phyloP scores from a whole-genome alignment of 164 flowering plant genomes.

The Vitis riparia region DNA sequence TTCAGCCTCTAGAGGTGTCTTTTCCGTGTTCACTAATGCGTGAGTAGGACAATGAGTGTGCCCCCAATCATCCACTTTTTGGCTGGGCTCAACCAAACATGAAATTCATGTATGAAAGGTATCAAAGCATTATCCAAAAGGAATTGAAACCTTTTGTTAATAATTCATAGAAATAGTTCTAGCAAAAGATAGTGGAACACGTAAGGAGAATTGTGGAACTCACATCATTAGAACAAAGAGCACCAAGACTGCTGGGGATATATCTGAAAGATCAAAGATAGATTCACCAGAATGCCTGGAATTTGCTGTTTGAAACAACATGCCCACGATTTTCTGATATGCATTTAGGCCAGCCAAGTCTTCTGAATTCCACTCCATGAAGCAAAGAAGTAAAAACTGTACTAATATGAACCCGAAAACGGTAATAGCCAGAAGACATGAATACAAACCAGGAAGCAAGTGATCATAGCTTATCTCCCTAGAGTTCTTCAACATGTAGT shows the following conservation, averaged over 20 bases:
- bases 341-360: conserved; percentile 43
- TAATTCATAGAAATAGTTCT: too few species aligned
- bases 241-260: conserved; percentile 58
- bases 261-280: conserved; percentile 47
- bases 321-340: conserved; percentile 51
- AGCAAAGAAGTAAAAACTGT: conserved; percentile 48
- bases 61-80: too few species aligned
- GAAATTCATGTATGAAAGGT: too few species aligned
- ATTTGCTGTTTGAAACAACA: conserved; percentile 50
- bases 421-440: conserved; percentile 30
- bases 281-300: conserved; percentile 73
- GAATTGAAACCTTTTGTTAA: too few species aligned
- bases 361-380: conserved; percentile 65
- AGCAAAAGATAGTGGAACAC: neutral
- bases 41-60: too few species aligned
- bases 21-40: too few species aligned
- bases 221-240: conserved; percentile 76
- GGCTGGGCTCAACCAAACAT: too few species aligned
- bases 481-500: conserved; percentile 36
- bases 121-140: too few species aligned
- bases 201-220: conserved; percentile 25
- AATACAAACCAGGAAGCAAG: conserved; percentile 37
- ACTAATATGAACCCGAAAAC: conserved; percentile 43
- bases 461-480: conserved; percentile 39
- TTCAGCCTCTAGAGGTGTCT: too few species aligned